Evolutionary conservation across 805 yeast genomes (phyloP), one percentile per base, ranked within the genome.

Genomic region (Cyberlindnera meyerae): DNA sequence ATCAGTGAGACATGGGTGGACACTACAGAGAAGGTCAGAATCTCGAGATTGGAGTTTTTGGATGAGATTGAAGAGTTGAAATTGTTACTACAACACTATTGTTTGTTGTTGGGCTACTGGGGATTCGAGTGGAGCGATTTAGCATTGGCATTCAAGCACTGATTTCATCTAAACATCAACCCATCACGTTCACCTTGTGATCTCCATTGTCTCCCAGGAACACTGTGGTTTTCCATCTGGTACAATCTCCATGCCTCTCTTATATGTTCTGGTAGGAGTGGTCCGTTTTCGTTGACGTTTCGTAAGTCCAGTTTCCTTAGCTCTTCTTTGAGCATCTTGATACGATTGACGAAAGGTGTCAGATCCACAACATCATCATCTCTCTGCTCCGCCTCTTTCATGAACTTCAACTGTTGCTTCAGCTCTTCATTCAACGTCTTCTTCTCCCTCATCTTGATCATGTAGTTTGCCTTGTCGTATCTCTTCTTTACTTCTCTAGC

Each of bases 201-300:
- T 39, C 89, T 66, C 86, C 89, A 82, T 36, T 76, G 75, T 2
- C 80, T 72, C 8, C 67, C 65, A 6, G 83, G 77, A 2, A 77
- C 71, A 4, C 78, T 71, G 22, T 81, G 78, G 34, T 72, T 75
- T 51, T 88, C 95, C 29, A 70, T 45, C 46, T 75, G 77, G 47
- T 79, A 82, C 32, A 82, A 57, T 48, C 94, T 66, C 90, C 94
- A 85, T 1, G 96, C 96, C 50, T 87, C 95, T 34, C 94, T 62
- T 20, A 89, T 70, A 54, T 89, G 94, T 42, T 84, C 88, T 0
- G 97, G 95, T 24, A 76, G 66, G 30, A 89, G 57, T 1, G 96
- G 96, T 32, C 68, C 68, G 27, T 64, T 55, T 13, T 57, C 61
- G 49, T 71, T 61, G 45, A 43, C 54, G 47, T 34, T 52, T 39